Evolutionary conservation across 1,284 basidiomycete species (phyloP), one percentile per base, ranked within the genome.

Genomic region (Cystobasidiaceae sp.): DNA sequence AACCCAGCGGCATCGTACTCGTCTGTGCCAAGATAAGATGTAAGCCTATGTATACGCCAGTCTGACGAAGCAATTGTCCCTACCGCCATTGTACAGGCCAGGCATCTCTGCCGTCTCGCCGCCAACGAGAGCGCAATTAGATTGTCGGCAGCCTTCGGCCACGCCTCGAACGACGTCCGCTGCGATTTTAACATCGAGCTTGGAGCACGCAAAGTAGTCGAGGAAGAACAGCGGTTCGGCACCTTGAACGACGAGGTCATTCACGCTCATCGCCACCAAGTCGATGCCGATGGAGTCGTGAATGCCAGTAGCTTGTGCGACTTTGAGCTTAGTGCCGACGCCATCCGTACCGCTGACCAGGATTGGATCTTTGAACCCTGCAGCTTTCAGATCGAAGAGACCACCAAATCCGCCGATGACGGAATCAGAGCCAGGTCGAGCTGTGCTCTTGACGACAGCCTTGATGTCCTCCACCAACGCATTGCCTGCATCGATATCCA

Each of bases 41-140:
- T n/a, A n/a, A n/a, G n/a, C n/a, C n/a, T n/a, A n/a, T n/a, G n/a
- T n/a, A n/a, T n/a, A n/a, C n/a, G n/a, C n/a, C n/a, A n/a, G n/a
- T n/a, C n/a, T n/a, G n/a, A n/a, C n/a, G n/a, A n/a, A n/a, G n/a
- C n/a, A n/a, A n/a, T n/a, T n/a, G n/a, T n/a, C 75, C 85, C 74
- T 59, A 90, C 91, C 86, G 66, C 82, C 82, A 79, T 82, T 78
- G 76, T 98, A 98, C 89, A 98, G 97, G 68, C 93, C 91, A 33
- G 94, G 96, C 94, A 98, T 98, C 79, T 98, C 94, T 41, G 94
- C 96, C 0, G 94, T 98, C 79, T 98, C 94, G 17, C 94, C 96
- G 11, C 94, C 96, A 66, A 98, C 90, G 66, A 98, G 83, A 3
- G 92, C 93, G 75, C 93, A 97, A 34, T 88, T 86, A 13, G 91